Evolutionary conservation across 345 rosid species (phyloP), one percentile per base, ranked within the genome.

Genomic region (Eucalyptus cloeziana): DNA sequence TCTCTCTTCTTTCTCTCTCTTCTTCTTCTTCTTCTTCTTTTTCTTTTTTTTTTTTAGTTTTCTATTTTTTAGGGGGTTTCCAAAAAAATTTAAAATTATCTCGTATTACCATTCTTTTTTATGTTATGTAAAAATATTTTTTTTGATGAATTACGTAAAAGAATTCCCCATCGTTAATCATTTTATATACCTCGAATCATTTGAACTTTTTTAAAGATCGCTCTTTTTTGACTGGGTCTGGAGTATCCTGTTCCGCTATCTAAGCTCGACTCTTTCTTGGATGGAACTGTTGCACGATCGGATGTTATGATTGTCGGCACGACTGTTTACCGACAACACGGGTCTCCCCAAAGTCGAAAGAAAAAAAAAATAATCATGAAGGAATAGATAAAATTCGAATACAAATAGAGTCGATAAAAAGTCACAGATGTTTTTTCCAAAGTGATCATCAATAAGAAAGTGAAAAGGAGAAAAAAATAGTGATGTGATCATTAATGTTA

Each of bases 311-410:
- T 56, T 56, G 62, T 5, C 3, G 30, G 30, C 27, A 25, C 6
- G 5, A 10, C 30, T 56, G 13, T 56, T 56, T 56, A 5, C 30
- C 62, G 30, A 56, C 27, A 56, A 24, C 30, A 24, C 30, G 1
- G 30, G 30, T 24, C 62, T 24, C 27, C 13, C 0, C 13, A 56
- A 56, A 56, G 30, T 52, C 58, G 10, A 52, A 52, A 52, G 25
- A 7, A 52, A 52, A 19, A 56, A 9, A 0, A 1, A 0, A 0
- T 24, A 24, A 56, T 56, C 0, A 56, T 56, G 3, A 56, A 56
- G 24, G 30, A 56, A 4, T 56, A 5, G 62, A 24, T 56, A 24
- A 56, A 56, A 56, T 56, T 56, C 13, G 10, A 56, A 22, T 56
- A 56, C 0, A 56, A 4, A 24, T 56, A 56, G 30, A 56, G 13